Conservation (phyloP, 768 basidiomycete species). For the Lactarius vividus region DNA sequence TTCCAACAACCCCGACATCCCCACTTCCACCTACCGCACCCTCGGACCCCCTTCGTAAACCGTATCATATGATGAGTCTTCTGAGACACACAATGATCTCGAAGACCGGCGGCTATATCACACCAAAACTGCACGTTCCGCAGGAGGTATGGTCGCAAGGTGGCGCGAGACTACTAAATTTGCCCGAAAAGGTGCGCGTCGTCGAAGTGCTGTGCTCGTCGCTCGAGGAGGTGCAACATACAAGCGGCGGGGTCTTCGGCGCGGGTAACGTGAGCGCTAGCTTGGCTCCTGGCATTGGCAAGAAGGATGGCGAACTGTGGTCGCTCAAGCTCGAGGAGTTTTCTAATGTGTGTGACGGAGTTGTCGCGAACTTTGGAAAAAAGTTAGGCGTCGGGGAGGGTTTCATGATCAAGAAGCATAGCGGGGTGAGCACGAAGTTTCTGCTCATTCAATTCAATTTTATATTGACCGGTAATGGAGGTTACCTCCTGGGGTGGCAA, state of each 20-base stretch:
- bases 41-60: constrained; percentile 70
- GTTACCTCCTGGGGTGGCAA: constrained; percentile 69
- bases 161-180: constrained; percentile 77
- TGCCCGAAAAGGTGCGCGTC: constrained; percentile 83
- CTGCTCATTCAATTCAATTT: constrained; percentile 3
- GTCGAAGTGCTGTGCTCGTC: constrained; percentile 76
- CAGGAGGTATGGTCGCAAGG: constrained; percentile 90
- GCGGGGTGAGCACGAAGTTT: constrained; percentile 41
- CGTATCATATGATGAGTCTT: constrained; percentile 87
- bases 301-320: constrained; percentile 80
- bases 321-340: constrained; percentile 76
- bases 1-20: constrained; percentile 73
- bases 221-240: constrained; percentile 71
- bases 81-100: constrained; percentile 76
- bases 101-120: constrained; percentile 83
- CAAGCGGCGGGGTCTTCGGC: constrained; percentile 72
- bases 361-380: constrained; percentile 79
- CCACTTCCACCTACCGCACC: constrained; percentile 75
- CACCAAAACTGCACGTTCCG: constrained; percentile 81
- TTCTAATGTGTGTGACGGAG: constrained; percentile 71
- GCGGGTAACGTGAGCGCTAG: constrained; percentile 77
- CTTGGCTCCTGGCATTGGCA: constrained; percentile 68
- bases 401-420: constrained; percentile 77
- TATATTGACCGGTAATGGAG: constrained; percentile 31
- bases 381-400: constrained; percentile 89